These are phyloP conservation scores for Protomyces inouyei DNA, from an alignment of 1,139 yeast species.

Conservation along the genomic window DNA sequence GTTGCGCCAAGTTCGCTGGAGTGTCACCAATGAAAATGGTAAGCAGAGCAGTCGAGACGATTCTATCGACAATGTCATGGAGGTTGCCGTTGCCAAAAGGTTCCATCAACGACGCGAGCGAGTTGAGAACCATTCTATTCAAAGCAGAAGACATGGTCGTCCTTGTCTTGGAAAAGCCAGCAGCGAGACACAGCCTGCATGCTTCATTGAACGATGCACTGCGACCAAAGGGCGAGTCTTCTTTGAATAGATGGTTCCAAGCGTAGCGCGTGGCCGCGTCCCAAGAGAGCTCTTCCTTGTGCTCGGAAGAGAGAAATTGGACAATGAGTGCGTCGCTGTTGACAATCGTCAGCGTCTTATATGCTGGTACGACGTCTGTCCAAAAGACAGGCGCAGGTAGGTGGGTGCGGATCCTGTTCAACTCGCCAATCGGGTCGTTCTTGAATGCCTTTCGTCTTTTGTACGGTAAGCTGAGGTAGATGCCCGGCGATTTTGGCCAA, in stretches of 20 bases:
- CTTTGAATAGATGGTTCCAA: conserved; percentile 8
- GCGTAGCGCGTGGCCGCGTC: conserved; percentile 12
- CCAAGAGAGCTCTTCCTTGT: conserved; percentile 13
- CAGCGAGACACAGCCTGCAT: background rate
- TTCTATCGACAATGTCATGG: background rate
- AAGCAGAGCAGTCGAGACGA: background rate
- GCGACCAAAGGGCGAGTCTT: conserved; percentile 1
- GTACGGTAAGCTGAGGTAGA: conserved; percentile 19
- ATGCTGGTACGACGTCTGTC: conserved; percentile 9
- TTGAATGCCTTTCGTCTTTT: conserved; percentile 15
- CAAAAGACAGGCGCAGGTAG: conserved; percentile 11
- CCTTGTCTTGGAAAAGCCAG: conserved; percentile 2
- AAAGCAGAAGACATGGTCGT: background rate
- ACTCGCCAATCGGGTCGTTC: conserved; percentile 8
- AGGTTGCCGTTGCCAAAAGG: background rate
- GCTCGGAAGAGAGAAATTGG: conserved; percentile 13
- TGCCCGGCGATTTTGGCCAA: conserved; percentile 15
- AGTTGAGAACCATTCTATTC: background rate
- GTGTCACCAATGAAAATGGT: background rate
- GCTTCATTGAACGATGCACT: conserved; percentile 1
- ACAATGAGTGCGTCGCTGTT: background rate
- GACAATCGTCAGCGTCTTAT: conserved; percentile 4
- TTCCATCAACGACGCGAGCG: background rate
- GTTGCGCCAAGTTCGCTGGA: background rate
- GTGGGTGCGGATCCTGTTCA: background rate